A percentile compares a stretch with the other conserved stretches of the same genome.
phyloP scores from a whole-genome alignment of 192 early-diverging fungal genomes.

The Coemansia sp. region DNA sequence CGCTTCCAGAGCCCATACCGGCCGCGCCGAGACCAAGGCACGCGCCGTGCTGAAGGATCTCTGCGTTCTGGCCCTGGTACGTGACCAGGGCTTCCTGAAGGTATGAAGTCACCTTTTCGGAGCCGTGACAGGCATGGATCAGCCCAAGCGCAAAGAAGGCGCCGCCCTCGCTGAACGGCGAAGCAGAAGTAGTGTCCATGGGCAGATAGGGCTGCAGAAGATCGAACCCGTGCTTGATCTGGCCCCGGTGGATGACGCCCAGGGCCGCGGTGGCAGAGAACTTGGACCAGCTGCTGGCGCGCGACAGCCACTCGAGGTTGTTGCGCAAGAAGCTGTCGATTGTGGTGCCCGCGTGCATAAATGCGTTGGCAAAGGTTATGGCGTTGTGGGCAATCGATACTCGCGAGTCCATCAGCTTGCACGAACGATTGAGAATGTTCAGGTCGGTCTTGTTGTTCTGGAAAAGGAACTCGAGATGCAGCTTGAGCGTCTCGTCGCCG shows the following conservation, averaged over 20 bases:
- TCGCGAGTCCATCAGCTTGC: constrained; percentile 85
- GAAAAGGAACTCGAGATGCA: constrained; percentile 93
- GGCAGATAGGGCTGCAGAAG: constrained; percentile 93
- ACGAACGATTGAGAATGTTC: constrained; percentile 87
- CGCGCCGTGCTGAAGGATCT: constrained; percentile 96
- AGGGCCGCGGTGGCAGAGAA: constrained; percentile 97
- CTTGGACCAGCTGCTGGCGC: constrained; percentile 98
- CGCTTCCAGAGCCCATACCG: constrained; percentile 91
- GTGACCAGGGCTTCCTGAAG: constrained; percentile 76
- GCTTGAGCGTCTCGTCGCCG: constrained; percentile 85
- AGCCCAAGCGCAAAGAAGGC: constrained; percentile 96
- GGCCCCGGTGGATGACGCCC: constrained; percentile 98
- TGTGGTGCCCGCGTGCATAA: constrained; percentile 97
- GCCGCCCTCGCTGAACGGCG: constrained; percentile 94
- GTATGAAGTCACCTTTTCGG: constrained; percentile 71
- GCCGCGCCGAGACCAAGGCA: constrained; percentile 93
- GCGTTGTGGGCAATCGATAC: constrained; percentile 93
- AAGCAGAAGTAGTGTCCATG: constrained; percentile 79
- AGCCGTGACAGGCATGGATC: constrained; percentile 94
- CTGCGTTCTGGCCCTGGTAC: constrained; percentile 62
- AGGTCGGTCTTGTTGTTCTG: constrained; percentile 96
- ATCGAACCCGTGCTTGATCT: constrained; percentile 76
- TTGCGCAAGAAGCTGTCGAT: constrained; percentile 96
- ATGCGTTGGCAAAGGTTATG: constrained; percentile 94
- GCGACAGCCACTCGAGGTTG: constrained; percentile 95